Conservation (phyloP, 495 filamentous ascomycete species). For the Trichoderma gamsii region DNA sequence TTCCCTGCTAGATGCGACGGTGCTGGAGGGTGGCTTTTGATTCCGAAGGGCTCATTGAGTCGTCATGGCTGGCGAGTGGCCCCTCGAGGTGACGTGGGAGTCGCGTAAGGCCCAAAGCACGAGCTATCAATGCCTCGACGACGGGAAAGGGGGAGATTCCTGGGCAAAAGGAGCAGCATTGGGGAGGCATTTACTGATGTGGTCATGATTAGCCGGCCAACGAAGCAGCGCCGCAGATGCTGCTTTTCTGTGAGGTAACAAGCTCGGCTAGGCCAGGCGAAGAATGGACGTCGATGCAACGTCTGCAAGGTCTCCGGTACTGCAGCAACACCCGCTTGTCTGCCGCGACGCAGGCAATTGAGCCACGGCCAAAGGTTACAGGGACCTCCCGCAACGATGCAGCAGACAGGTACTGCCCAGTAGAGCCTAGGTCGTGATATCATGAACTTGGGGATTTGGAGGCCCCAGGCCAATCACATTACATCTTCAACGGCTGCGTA, state of each 20-base stretch:
- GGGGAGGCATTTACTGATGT: not conserved
- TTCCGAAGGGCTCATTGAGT: not conserved
- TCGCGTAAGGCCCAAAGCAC: conserved; percentile 9
- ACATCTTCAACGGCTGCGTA: not conserved
- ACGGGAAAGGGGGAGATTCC: not conserved
- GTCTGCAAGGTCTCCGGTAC: not conserved
- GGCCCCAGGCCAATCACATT: not conserved
- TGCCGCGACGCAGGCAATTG: not conserved
- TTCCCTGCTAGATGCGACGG: not conserved
- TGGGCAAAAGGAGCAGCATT: not conserved
- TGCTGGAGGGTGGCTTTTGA: conserved; percentile 1
- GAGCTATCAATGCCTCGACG: not conserved
- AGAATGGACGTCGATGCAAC: not conserved
- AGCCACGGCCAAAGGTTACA: not conserved
- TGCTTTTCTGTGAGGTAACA: conserved; percentile 4
- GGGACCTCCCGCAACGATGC: not conserved
- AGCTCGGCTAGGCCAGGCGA: not conserved
- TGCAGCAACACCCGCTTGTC: not conserved
- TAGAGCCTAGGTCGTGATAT: not conserved
- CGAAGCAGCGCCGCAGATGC: not conserved
- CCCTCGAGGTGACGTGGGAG: conserved; percentile 5
- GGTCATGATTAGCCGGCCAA: not conserved
- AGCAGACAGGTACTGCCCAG: not conserved
- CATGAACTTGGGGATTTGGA: not conserved
- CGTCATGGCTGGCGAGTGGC: conserved; percentile 12